Conservation (phyloP, 2,329 filamentous ascomycete species). For the Phaeoacremonium minimum region DNA sequence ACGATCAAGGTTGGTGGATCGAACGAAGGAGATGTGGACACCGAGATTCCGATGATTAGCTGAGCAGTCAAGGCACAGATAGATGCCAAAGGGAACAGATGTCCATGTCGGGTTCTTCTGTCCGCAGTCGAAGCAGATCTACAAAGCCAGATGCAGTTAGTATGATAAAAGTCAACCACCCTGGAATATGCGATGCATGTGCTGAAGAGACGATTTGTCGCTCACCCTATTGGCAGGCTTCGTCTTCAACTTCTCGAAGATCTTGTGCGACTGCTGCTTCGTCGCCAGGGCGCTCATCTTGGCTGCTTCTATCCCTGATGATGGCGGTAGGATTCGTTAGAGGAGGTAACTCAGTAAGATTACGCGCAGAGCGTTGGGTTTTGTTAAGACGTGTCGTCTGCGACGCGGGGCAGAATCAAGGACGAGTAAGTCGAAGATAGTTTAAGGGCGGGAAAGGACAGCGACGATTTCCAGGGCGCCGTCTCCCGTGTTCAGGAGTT, state of each 20-base stretch:
- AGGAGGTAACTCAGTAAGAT: background rate
- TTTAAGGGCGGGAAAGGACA: background rate
- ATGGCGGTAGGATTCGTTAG: too few species aligned
- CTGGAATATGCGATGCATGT: conserved; percentile 7
- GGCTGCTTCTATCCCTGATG: too few species aligned
- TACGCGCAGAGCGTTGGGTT: too few species aligned
- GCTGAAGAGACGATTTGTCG: too few species aligned
- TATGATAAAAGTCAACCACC: background rate
- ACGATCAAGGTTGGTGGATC: conserved; percentile 98
- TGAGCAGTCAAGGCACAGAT: conserved; percentile 96
- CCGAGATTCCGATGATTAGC: conserved; percentile 95
- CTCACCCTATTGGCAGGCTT: conserved; percentile 92
- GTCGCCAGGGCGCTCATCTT: conserved; percentile 69
- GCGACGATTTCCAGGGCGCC: background rate
- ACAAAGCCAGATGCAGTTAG: conserved; percentile 10
- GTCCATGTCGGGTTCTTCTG: conserved; percentile 99
- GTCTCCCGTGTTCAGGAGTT: too few species aligned
- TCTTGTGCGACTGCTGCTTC: conserved; percentile 92
- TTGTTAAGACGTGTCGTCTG: too few species aligned
- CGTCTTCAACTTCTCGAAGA: conserved; percentile 95
- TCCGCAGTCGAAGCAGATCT: conserved; percentile 98
- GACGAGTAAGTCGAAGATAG: too few species aligned
- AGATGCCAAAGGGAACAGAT: conserved; percentile 94
- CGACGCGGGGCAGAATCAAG: too few species aligned
- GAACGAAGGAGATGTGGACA: conserved; percentile 98